Evolutionary conservation across 495 filamentous ascomycete genomes (phyloP).

Genomic region (Neurospora africana): DNA sequence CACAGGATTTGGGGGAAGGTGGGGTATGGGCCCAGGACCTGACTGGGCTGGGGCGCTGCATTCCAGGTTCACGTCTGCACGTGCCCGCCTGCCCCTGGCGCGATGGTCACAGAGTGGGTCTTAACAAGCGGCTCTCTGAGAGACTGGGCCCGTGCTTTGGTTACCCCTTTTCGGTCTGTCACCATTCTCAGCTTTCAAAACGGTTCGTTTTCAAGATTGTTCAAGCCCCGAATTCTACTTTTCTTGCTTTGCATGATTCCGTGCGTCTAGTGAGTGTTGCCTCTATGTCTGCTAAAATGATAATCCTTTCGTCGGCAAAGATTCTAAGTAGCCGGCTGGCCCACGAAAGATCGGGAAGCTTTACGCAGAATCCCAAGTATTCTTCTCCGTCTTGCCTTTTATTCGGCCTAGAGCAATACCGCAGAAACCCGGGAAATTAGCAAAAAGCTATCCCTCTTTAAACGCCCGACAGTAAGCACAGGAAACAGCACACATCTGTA

Average conservation of each 20-base stretch:
- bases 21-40: background rate
- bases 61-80: slow-evolving; percentile 7
- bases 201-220: background rate
- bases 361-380: background rate
- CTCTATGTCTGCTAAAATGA: background rate
- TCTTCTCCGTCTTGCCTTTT: background rate
- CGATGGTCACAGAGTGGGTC: background rate
- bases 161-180: background rate
- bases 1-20: background rate
- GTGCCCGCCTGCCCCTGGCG: slow-evolving; percentile 1
- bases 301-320: background rate
- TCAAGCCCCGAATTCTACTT: background rate
- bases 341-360: background rate
- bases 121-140: background rate
- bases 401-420: background rate
- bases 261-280: background rate
- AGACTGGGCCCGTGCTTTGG: background rate
- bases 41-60: background rate
- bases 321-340: background rate
- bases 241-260: background rate
- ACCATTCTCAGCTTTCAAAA: background rate
- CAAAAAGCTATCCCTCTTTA: no score
- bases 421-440: no score
- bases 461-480: no score
- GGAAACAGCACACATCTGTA: no score